Percentiles rank a stretch among this genome's conserved stretches.
These are phyloP conservation scores for Colletotrichum sansevieriae DNA, from an alignment of 2,329 filamentous ascomycete genomes.

Conservation along the genomic window DNA sequence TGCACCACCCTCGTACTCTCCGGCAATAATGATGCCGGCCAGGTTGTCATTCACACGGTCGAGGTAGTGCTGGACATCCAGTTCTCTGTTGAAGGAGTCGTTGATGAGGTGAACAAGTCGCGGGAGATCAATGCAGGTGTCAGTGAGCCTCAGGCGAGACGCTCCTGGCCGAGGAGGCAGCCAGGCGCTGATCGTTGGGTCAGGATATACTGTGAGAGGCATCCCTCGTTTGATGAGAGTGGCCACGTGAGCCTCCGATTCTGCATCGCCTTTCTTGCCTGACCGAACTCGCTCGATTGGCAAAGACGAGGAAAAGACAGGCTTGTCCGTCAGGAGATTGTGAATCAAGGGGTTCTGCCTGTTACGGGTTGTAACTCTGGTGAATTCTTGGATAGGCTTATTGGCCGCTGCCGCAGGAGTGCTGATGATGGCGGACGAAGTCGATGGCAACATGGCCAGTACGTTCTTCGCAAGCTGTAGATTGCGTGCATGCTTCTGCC, in stretches of 20 bases:
- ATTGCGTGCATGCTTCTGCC: conserved; percentile 68
- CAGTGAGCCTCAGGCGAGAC: conserved; percentile 77
- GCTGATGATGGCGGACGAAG: conserved; percentile 89
- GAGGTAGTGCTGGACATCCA: conserved; percentile 88
- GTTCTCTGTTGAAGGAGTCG: conserved; percentile 88
- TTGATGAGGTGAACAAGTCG: conserved; percentile 90
- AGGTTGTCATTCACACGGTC: conserved; percentile 82
- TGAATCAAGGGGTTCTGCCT: conserved; percentile 89
- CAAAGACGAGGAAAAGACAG: conserved; percentile 90
- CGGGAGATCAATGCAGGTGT: conserved; percentile 84
- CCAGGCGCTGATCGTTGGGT: conserved; percentile 77
- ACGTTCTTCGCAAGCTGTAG: conserved; percentile 78
- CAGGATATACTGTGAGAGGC: conserved; percentile 85
- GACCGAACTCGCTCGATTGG: conserved; percentile 75
- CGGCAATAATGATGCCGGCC: conserved; percentile 93
- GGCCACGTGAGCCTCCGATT: conserved; percentile 58
- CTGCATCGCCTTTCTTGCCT: conserved; percentile 26
- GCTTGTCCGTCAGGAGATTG: conserved; percentile 95
- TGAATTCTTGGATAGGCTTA: conserved; percentile 52
- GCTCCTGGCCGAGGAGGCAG: conserved; percentile 70
- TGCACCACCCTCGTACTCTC: conserved; percentile 95
- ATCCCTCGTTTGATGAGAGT: conserved; percentile 94
- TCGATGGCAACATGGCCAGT: conserved; percentile 81
- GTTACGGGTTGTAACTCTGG: conserved; percentile 66
- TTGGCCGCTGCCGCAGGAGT: conserved; percentile 85